These are phyloP conservation scores for Mycena venus DNA, from an alignment of 768 basidiomycete genomes.

Conservation along the genomic window DNA sequence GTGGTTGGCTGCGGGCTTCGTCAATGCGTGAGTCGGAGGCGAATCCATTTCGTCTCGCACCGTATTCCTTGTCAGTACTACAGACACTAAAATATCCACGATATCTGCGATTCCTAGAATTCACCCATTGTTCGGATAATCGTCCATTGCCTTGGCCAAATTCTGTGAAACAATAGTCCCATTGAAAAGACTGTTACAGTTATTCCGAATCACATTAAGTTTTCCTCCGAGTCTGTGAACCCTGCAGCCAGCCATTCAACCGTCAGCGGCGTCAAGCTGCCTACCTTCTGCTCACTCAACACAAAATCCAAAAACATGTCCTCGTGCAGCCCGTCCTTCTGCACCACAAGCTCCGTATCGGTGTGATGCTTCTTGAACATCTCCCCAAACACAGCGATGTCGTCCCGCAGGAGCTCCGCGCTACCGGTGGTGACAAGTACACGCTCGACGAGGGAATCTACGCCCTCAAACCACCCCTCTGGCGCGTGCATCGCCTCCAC, in stretches of 20 bases:
- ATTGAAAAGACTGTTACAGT: too few relatives aligned
- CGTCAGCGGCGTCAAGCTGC: conserved; percentile 36
- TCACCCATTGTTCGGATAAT: too few relatives aligned
- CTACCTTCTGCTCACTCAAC: conserved; percentile 29
- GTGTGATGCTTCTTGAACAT: conserved; percentile 36
- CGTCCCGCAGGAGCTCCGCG: conserved; percentile 49
- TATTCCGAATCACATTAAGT: too few relatives aligned
- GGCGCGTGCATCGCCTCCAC: conserved; percentile 48
- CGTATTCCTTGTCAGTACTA: too few relatives aligned
- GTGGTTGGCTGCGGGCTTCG: conserved; percentile 40
- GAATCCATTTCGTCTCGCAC: too few relatives aligned
- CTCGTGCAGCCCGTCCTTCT: conserved; percentile 52
- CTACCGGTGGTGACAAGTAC: conserved; percentile 53
- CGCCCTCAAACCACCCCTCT: conserved; percentile 49
- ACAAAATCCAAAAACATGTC: conserved; percentile 50
- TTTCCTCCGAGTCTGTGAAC: not conserved
- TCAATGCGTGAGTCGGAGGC: too few relatives aligned
- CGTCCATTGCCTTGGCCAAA: too few relatives aligned
- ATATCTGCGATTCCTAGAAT: too few relatives aligned
- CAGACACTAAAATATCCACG: too few relatives aligned
- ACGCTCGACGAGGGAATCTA: conserved; percentile 46
- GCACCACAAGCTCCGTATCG: conserved; percentile 39
- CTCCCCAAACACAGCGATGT: conserved; percentile 42
- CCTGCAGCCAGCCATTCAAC: conserved; percentile 39
- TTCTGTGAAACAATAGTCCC: too few relatives aligned